These are phyloP conservation scores for Ruellia speciosa DNA, from an alignment of 305 asterid genomes.

Conservation along the genomic window DNA sequence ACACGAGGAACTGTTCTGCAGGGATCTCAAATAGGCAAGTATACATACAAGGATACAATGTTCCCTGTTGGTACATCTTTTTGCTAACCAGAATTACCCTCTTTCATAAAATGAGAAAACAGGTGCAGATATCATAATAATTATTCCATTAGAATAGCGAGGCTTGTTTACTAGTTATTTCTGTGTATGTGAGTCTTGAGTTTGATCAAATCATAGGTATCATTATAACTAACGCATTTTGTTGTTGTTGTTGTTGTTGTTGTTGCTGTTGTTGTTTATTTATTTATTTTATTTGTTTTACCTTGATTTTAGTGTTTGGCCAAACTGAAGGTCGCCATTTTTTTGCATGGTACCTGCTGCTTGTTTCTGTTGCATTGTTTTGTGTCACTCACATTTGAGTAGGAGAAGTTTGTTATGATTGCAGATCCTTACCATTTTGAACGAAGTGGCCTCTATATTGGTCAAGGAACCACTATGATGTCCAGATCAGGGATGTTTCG, in stretches of 20 bases:
- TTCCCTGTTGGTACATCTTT: not conserved
- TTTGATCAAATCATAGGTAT: conserved; percentile 2
- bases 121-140: not conserved
- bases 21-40: conserved; percentile 69
- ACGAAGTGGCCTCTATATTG: conserved; percentile 76
- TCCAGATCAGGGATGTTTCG: conserved; percentile 92
- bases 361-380: conserved; percentile 13
- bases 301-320: not conserved
- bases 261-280: not conserved
- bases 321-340: not conserved
- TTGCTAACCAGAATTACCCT: not conserved
- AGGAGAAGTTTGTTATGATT: conserved; percentile 18
- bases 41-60: not conserved
- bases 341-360: not conserved
- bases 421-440: conserved; percentile 70
- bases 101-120: not conserved
- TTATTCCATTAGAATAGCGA: not conserved
- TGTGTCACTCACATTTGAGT: not conserved
- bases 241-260: too few species aligned
- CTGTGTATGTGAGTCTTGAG: not conserved
- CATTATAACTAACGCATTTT: conserved; percentile 1
- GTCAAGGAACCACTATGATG: conserved; percentile 79
- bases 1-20: conserved; percentile 88
- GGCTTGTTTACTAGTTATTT: not conserved
- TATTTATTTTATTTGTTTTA: not conserved